Conservation (phyloP, 2,329 filamentous ascomycete genomes). For the Pseudogymnoascus sp. region DNA sequence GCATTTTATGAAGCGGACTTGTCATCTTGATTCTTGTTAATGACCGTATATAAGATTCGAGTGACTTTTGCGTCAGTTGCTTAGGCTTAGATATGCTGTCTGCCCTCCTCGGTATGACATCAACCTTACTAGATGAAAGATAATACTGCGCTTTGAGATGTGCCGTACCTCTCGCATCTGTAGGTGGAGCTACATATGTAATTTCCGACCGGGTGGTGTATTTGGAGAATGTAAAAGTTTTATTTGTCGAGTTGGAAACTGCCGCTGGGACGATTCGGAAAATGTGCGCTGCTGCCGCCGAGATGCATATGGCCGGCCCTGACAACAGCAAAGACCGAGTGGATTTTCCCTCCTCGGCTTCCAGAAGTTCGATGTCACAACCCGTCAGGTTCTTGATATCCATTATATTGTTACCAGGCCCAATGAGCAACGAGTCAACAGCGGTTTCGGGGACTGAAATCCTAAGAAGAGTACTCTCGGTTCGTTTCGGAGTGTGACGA, state of each 20-base stretch:
- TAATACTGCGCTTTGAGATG: not conserved
- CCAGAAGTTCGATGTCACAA: slow-evolving; percentile 3
- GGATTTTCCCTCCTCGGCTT: not conserved
- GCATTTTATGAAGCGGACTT: slow-evolving; percentile 7
- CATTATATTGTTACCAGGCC: not conserved
- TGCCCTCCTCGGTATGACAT: not conserved
- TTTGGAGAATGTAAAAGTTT: not conserved
- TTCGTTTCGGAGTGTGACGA: not conserved
- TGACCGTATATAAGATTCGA: slow-evolving; percentile 1
- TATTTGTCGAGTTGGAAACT: not conserved
- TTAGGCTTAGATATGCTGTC: not conserved
- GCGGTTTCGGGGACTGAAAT: not conserved
- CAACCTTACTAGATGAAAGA: not conserved
- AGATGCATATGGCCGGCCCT: not conserved
- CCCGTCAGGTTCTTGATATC: slow-evolving; percentile 8
- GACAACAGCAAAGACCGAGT: not conserved
- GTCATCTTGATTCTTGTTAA: slow-evolving; percentile 9
- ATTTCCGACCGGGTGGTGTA: not conserved
- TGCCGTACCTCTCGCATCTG: not conserved
- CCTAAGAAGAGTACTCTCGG: not conserved
- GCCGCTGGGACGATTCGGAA: not conserved
- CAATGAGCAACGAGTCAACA: not conserved
- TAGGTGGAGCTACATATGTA: not conserved
- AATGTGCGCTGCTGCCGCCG: slow-evolving; percentile 3
- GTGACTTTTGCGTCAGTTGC: not conserved